phyloP scores from a whole-genome alignment of 176 grass and related monocot species.

The Otatea glauca region DNA sequence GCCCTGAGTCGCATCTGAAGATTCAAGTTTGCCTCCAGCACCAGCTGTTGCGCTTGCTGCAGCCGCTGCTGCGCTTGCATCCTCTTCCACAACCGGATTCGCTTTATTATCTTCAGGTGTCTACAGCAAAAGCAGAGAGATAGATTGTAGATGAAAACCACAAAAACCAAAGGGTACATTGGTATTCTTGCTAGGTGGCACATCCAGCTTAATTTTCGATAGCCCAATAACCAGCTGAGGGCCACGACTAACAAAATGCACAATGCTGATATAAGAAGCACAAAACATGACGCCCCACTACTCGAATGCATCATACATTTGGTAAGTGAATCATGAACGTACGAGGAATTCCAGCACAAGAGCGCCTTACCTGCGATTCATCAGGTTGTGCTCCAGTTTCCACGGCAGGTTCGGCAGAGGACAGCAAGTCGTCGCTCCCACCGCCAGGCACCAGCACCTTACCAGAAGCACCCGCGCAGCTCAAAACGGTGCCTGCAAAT shows the following conservation, averaged over 20 bases:
- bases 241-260: slow-evolving; percentile 17
- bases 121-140: slow-evolving; percentile 21
- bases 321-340: not conserved
- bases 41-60: slow-evolving; percentile 30
- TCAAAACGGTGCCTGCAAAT: slow-evolving; percentile 52
- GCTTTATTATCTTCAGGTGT: slow-evolving; percentile 40
- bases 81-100: slow-evolving; percentile 36
- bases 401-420: slow-evolving; percentile 38
- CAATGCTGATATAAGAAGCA: not conserved
- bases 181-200: not conserved
- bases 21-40: slow-evolving; percentile 38
- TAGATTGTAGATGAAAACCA: not conserved
- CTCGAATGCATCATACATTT: slow-evolving; percentile 17
- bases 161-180: not conserved
- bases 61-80: not conserved
- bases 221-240: not conserved
- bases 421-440: slow-evolving; percentile 53
- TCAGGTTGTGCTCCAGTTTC: slow-evolving; percentile 18
- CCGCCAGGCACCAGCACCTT: slow-evolving; percentile 78
- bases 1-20: slow-evolving; percentile 20
- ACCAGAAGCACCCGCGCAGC: slow-evolving; percentile 53
- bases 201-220: slow-evolving; percentile 26
- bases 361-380: slow-evolving; percentile 47
- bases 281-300: slow-evolving; percentile 29
- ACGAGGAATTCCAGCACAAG: not conserved